These are phyloP conservation scores for Lathyrus tuberosus DNA, from an alignment of 306 rosid species.

Conservation along the genomic window DNA sequence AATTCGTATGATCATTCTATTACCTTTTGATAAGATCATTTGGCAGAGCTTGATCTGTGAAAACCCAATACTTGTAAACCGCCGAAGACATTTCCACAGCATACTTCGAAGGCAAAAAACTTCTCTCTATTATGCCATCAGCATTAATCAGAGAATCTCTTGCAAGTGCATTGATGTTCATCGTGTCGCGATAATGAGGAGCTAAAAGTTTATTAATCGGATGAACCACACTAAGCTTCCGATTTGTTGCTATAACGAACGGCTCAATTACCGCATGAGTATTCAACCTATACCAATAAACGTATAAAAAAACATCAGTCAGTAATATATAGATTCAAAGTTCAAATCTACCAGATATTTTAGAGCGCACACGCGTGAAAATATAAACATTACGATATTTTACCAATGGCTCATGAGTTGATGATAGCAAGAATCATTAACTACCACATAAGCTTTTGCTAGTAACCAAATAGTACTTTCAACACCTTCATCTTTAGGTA, in stretches of 20 bases:
- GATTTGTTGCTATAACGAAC: conserved; percentile 72
- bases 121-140: conserved; percentile 59
- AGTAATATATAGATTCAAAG: too few relatives aligned
- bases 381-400: not conserved
- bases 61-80: conserved; percentile 69
- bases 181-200: conserved; percentile 78
- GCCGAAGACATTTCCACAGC: conserved; percentile 68
- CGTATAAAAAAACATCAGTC: not conserved
- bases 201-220: conserved; percentile 71
- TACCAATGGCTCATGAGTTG: conserved; percentile 89
- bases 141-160: conserved; percentile 63
- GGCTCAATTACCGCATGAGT: conserved; percentile 81
- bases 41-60: conserved; percentile 74
- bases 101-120: conserved; percentile 61
- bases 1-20: not conserved
- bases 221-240: conserved; percentile 74
- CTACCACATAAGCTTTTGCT: conserved; percentile 78
- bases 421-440: conserved; percentile 80
- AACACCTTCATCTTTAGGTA: conserved; percentile 60
- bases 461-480: conserved; percentile 68
- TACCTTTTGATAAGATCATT: conserved; percentile 60
- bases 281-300: conserved; percentile 58
- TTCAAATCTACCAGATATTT: too few relatives aligned
- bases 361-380: too few relatives aligned
- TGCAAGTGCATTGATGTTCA: conserved; percentile 77